phyloP scores from a whole-genome alignment of 805 yeast genomes.

The Lipomyces japonicus region DNA sequence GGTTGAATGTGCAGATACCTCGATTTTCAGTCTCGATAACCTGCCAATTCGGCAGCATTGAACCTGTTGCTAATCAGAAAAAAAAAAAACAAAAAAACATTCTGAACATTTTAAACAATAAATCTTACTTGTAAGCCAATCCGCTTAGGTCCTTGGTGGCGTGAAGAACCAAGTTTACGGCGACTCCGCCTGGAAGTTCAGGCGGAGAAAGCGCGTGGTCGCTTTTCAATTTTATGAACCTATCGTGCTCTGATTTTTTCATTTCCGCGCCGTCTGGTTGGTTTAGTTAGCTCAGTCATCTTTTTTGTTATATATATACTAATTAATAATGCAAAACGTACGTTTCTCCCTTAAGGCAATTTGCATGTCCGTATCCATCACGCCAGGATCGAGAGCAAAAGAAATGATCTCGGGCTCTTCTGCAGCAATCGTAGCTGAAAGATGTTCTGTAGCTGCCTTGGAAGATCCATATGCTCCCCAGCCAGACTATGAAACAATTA shows the following conservation, averaged over 20 bases:
- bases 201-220: conserved; percentile 61
- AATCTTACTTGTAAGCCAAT: conserved; percentile 53
- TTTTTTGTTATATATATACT: background rate
- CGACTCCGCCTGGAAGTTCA: conserved; percentile 65
- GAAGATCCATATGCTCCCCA: conserved; percentile 94
- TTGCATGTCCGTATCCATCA: conserved; percentile 91
- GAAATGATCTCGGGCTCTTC: conserved; percentile 63
- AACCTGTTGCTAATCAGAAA: conserved; percentile 4
- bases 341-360: conserved; percentile 62
- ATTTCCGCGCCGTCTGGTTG: conserved; percentile 48
- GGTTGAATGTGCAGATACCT: no score
- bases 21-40: no score
- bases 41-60: conserved; percentile 17
- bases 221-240: conserved; percentile 61
- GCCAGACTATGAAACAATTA: conserved; percentile 43
- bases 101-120: conserved; percentile 30
- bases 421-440: conserved; percentile 59
- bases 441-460: conserved; percentile 85
- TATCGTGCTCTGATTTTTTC: conserved; percentile 54
- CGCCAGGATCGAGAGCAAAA: conserved; percentile 88
- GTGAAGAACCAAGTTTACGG: conserved; percentile 65
- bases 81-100: conserved; percentile 32
- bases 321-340: conserved; percentile 14
- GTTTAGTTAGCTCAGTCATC: background rate
- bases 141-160: conserved; percentile 61